These are phyloP conservation scores for Oryza nivara DNA, from an alignment of 176 grass and related monocot species.

Conservation along the genomic window DNA sequence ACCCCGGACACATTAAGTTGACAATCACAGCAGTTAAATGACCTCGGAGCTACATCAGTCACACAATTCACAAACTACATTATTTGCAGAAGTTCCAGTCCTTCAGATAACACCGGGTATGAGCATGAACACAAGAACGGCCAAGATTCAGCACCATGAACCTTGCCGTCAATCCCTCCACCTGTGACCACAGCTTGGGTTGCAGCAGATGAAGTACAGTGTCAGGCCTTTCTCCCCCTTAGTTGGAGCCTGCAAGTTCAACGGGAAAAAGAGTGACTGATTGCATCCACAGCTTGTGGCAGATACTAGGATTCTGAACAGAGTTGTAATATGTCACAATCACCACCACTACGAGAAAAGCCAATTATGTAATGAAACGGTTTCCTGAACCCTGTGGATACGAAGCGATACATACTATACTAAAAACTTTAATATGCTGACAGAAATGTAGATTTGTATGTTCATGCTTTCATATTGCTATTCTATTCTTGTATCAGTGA, in stretches of 20 bases:
- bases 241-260: constrained; percentile 55
- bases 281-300: not conserved
- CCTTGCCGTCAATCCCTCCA: constrained; percentile 74
- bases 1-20: not conserved
- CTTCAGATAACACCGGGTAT: not conserved
- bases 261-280: not conserved
- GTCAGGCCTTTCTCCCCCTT: constrained; percentile 67
- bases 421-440: not conserved
- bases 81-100: constrained; percentile 10
- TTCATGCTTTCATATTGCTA: constrained; percentile 9
- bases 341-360: not conserved
- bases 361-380: not conserved
- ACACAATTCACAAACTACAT: not conserved
- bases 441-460: constrained; percentile 5
- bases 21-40: not conserved
- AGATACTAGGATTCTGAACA: not conserved
- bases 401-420: not conserved
- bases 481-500: not conserved
- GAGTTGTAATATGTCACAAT: not conserved
- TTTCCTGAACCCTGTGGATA: not conserved
- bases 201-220: constrained; percentile 95
- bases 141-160: constrained; percentile 30
- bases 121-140: not conserved
- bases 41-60: not conserved
- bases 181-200: constrained; percentile 85